Conservation (phyloP, 2,329 filamentous ascomycete genomes). For the Neonectria faginata region DNA sequence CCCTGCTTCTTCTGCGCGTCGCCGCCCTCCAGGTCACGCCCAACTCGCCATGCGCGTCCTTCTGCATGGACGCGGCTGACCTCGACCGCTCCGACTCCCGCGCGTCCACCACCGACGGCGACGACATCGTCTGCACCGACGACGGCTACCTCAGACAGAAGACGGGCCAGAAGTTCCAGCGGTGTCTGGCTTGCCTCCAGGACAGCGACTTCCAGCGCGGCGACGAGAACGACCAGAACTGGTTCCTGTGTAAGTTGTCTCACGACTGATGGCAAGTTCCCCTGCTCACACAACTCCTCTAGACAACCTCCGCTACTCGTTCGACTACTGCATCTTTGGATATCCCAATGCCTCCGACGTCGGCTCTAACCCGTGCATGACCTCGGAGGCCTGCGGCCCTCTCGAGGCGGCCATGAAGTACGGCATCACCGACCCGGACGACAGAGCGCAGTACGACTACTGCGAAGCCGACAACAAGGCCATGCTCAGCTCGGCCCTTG, state of each 20-base stretch:
- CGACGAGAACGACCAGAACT: slow-evolving; percentile 64
- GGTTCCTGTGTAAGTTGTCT: slow-evolving; percentile 66
- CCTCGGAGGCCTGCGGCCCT: slow-evolving; percentile 62
- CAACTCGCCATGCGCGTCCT: slow-evolving; percentile 65
- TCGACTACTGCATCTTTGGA: slow-evolving; percentile 65
- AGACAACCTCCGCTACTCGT: slow-evolving; percentile 67
- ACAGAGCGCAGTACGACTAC: slow-evolving; percentile 57
- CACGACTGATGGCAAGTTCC: background rate
- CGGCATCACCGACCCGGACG: slow-evolving; percentile 52
- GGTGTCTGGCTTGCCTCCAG: slow-evolving; percentile 65
- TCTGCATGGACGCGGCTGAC: slow-evolving; percentile 58
- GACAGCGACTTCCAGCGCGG: slow-evolving; percentile 61
- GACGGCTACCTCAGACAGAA: slow-evolving; percentile 53
- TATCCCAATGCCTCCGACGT: slow-evolving; percentile 61
- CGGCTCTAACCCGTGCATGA: slow-evolving; percentile 62
- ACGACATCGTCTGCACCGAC: slow-evolving; percentile 63
- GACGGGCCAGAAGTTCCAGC: slow-evolving; percentile 59
- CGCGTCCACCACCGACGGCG: slow-evolving; percentile 57
- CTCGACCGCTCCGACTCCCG: slow-evolving; percentile 59
- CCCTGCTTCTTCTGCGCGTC: slow-evolving; percentile 19
- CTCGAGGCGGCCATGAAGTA: slow-evolving; percentile 56
- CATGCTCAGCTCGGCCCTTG: slow-evolving; percentile 49
- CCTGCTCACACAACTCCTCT: slow-evolving; percentile 15
- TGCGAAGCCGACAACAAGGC: slow-evolving; percentile 56
- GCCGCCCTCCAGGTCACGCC: slow-evolving; percentile 64